Conservation (phyloP, 176 grass and related monocot genomes). For the Otatea glauca region DNA sequence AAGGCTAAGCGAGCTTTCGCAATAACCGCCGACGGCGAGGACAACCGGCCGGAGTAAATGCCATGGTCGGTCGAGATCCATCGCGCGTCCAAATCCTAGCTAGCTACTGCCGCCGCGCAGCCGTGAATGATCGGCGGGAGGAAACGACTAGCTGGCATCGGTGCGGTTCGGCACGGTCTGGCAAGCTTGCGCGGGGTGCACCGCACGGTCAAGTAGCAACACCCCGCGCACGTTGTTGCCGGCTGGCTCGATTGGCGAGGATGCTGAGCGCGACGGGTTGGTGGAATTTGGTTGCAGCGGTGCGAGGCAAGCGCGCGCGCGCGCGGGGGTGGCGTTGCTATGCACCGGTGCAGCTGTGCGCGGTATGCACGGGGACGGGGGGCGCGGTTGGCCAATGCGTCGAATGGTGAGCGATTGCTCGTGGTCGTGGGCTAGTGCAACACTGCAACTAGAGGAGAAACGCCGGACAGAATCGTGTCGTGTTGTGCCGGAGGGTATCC, state of each 20-base stretch:
- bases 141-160: too few relatives aligned
- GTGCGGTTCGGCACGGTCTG: too few relatives aligned
- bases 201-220: background rate
- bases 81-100: background rate
- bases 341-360: too few relatives aligned
- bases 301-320: too few relatives aligned
- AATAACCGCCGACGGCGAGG: conserved; percentile 3
- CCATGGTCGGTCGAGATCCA: background rate
- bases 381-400: background rate
- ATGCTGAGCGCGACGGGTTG: too few relatives aligned
- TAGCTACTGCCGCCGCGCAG: background rate
- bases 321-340: too few relatives aligned
- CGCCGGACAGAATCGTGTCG: background rate
- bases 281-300: too few relatives aligned
- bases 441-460: too few relatives aligned
- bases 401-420: background rate
- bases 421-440: background rate
- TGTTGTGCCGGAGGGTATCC: background rate
- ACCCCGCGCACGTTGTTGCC: background rate
- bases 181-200: too few relatives aligned
- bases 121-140: background rate
- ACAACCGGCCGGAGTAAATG: conserved; percentile 10
- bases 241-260: background rate
- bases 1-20: background rate
- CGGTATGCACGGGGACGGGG: background rate